These are phyloP conservation scores for cucumber (Cucumis sativus) DNA, from an alignment of 306 rosid species.

Conservation along the genomic window DNA sequence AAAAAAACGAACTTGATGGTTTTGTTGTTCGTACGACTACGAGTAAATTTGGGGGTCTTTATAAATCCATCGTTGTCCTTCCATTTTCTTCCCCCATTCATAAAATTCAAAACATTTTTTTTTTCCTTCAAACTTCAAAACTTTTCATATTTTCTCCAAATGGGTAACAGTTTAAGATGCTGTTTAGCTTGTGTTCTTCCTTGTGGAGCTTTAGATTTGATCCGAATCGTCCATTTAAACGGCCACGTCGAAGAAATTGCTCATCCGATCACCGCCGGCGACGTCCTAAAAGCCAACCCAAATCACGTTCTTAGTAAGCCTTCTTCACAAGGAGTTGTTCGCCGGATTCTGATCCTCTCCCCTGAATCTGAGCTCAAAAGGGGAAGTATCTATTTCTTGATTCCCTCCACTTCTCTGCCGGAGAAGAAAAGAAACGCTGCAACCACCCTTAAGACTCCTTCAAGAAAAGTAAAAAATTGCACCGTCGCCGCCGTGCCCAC, in stretches of 20 bases:
- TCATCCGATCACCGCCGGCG: slow-evolving; percentile 73
- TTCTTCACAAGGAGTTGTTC: slow-evolving; percentile 72
- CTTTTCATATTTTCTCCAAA: background rate
- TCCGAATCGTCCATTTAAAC: slow-evolving; percentile 80
- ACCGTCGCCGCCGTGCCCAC: background rate
- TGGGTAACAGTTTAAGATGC: slow-evolving; percentile 97
- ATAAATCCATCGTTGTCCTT: background rate
- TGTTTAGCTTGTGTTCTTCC: slow-evolving; percentile 98
- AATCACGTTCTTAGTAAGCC: slow-evolving; percentile 81
- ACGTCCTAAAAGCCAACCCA: slow-evolving; percentile 74
- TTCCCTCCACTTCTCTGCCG: slow-evolving; percentile 58
- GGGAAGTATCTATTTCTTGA: slow-evolving; percentile 86
- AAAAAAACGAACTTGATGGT: background rate
- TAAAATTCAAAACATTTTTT: background rate
- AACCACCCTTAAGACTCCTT: slow-evolving; percentile 13
- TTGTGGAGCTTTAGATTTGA: slow-evolving; percentile 85
- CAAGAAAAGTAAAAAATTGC: background rate
- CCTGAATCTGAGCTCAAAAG: slow-evolving; percentile 89
- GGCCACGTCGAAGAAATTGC: slow-evolving; percentile 77
- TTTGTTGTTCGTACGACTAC: slow-evolving; percentile 4
- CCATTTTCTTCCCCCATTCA: background rate
- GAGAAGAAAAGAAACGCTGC: slow-evolving; percentile 24
- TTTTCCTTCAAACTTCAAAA: background rate
- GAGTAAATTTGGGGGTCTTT: background rate
- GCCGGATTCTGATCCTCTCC: slow-evolving; percentile 68